Evolutionary conservation across 106 monocot genomes (phyloP).

Genomic region (Dioscorea dumetorum): DNA sequence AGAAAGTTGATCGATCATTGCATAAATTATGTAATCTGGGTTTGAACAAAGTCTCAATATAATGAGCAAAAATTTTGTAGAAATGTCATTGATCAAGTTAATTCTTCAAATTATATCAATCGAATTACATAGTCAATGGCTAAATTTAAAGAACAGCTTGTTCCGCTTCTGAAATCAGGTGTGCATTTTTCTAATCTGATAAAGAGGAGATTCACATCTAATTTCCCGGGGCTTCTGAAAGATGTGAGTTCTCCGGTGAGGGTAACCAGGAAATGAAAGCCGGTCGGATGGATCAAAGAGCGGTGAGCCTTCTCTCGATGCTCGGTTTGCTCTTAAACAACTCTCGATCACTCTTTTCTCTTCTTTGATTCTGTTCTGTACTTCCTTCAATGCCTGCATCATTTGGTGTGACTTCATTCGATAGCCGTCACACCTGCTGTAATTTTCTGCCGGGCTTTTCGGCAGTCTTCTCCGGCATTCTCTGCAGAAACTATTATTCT

Average conservation of each 20-base stretch:
- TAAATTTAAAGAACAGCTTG: neutral
- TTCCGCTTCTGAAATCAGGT: neutral
- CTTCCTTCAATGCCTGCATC: constrained; percentile 30
- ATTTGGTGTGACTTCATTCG: neutral
- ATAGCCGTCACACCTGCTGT: neutral
- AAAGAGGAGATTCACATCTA: constrained; percentile 46
- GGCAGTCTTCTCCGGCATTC: constrained; percentile 34
- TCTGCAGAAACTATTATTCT: constrained; percentile 37
- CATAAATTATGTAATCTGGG: neutral
- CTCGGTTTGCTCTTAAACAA: constrained; percentile 27
- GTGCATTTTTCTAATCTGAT: constrained; percentile 21
- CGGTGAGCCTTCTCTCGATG: constrained; percentile 23
- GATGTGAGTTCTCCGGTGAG: constrained; percentile 17
- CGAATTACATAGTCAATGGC: no score
- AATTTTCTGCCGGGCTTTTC: neutral
- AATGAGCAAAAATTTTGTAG: neutral
- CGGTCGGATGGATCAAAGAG: constrained; percentile 56
- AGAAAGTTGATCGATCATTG: no score
- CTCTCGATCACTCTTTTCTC: constrained; percentile 66
- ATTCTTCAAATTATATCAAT: no score
- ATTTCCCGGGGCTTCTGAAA: neutral
- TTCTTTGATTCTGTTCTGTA: constrained; percentile 42
- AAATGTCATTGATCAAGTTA: neutral
- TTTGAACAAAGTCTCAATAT: neutral
- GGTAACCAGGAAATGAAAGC: constrained; percentile 35